These are phyloP conservation scores for Apodospora peruviana DNA, from an alignment of 495 filamentous ascomycete species.

Conservation along the genomic window DNA sequence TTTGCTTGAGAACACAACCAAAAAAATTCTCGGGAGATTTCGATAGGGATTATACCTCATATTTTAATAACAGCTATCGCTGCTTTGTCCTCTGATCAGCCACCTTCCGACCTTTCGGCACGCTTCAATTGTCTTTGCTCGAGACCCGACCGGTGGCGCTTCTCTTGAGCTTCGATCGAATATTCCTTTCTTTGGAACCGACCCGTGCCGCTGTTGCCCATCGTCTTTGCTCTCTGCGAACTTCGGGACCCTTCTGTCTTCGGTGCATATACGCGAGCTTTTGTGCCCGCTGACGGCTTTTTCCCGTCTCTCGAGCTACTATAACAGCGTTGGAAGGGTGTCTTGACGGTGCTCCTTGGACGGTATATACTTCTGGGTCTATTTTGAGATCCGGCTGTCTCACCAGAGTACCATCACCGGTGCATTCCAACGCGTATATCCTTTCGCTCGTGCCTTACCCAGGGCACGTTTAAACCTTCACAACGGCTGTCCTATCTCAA, in stretches of 20 bases:
- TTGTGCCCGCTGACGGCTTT: neutral
- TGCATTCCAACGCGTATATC: constrained; percentile 22
- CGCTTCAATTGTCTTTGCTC: constrained; percentile 17
- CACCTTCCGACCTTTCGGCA: constrained; percentile 9
- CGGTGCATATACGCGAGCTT: too few species aligned
- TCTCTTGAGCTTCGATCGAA: constrained; percentile 11
- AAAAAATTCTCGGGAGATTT: constrained; percentile 11
- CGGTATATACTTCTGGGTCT: neutral
- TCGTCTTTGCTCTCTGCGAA: neutral
- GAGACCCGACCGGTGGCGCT: constrained; percentile 1
- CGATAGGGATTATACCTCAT: constrained; percentile 9
- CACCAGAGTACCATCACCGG: neutral
- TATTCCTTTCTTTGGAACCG: constrained; percentile 23
- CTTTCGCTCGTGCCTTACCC: constrained; percentile 39
- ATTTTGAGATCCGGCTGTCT: neutral
- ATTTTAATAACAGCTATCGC: constrained; percentile 18
- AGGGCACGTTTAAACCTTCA: constrained; percentile 55
- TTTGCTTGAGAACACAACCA: constrained; percentile 7
- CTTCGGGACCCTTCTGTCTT: neutral
- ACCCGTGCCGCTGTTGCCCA: neutral
- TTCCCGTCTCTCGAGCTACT: neutral
- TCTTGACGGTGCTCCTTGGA: too few species aligned
- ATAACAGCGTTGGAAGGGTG: too few species aligned
- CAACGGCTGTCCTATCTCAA: constrained; percentile 65
- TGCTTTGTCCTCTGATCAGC: constrained; percentile 19